Conservation (phyloP, 176 grass and related monocot genomes). For the Secale cereale region DNA sequence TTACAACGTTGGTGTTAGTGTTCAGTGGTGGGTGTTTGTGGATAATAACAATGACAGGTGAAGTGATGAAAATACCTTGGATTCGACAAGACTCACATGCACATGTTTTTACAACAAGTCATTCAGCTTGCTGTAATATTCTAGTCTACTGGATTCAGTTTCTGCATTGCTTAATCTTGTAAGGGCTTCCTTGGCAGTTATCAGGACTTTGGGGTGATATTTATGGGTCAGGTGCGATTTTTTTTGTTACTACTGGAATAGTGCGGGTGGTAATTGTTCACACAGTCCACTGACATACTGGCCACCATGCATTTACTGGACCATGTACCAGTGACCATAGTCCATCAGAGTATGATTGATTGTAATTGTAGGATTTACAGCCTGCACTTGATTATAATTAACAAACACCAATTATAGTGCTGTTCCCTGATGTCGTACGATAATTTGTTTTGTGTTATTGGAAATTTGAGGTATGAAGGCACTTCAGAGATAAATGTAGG, state of each 20-base stretch:
- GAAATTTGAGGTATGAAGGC: neutral
- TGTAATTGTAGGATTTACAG: neutral
- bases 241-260: neutral
- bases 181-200: too few species aligned
- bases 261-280: neutral
- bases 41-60: neutral
- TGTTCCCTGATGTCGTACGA: constrained; percentile 1
- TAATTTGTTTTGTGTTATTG: constrained; percentile 7
- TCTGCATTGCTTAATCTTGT: constrained; percentile 1
- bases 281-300: neutral
- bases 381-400: neutral
- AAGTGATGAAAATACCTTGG: neutral
- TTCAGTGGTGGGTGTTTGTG: neutral
- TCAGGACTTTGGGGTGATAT: too few species aligned
- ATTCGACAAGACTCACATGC: neutral
- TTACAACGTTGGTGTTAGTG: neutral
- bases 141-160: neutral
- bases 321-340: neutral
- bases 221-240: neutral
- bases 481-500: neutral
- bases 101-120: neutral
- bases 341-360: neutral
- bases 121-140: neutral
- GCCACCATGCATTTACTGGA: neutral
- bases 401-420: neutral